Base-by-base conservation (phyloP, 2,329 filamentous ascomycete genomes). In the Lecanosticta acicola region DNA sequence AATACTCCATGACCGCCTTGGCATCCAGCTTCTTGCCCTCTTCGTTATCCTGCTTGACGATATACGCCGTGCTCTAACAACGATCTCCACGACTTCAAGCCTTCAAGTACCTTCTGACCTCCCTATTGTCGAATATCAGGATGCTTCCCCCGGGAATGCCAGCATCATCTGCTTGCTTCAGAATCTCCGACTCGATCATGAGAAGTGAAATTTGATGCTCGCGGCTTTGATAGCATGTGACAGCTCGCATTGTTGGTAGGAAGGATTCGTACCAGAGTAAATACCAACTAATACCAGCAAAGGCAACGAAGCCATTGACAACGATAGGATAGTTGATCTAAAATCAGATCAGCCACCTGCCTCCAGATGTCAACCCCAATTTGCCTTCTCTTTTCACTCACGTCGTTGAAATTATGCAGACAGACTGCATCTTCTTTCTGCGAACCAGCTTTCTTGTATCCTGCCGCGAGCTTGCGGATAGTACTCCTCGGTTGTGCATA, bases 1-100 rank as follows among this genome's bases (percentile, higher is more conserved):
- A 77, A 51, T 80, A 69, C 55, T 76, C 78, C 49, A 70, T 63
- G 39, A 83, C 81, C 3, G 72, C 67, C 26, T 74, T 63, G 21
- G 67, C 71, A 19, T 75, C 56, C 32, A 72, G 64, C 2, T 69
- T 70, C 45, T 80, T 76, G 41, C 60, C 72, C 39, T 77, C 72
- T 49, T 81, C 21, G 41, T 60, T 55, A 1, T 73, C 60, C 0
- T 74, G 50, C 61, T 80, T 81, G 45, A 81, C 78, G 8, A 83
- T 72, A 48, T 79, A 81, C 0, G 80, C 69, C 68, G 40, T 68
- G 52, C 2, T 64, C 43, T 32, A 77, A 51, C 13, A 78, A 58
- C 10, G 44, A 47, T 19, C 43, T 42, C 53, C 53, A 58, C 10
- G 50, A 52, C 34, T 48, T 46, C 45, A 51, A 54, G 10, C 46